Conservation (phyloP, 139 green algal species). For the Tetradesmus lagerheimii region DNA sequence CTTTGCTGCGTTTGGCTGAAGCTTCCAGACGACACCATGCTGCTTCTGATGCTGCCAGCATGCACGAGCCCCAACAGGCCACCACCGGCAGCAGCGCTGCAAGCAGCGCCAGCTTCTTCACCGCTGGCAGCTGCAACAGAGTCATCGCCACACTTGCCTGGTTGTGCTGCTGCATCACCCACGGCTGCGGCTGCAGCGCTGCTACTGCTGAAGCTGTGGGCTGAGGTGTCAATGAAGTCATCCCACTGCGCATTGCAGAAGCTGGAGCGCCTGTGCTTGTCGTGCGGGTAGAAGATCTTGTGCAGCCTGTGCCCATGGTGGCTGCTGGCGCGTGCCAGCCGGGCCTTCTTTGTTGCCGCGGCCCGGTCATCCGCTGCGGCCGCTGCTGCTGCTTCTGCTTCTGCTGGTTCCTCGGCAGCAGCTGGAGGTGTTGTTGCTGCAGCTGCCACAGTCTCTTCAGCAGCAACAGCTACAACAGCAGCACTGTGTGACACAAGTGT, state of each 20-base stretch:
- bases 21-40: neutral
- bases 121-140: neutral
- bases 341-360: neutral
- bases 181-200: neutral
- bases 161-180: neutral
- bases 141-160: neutral
- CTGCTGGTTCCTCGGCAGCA: neutral
- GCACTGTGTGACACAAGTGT: neutral
- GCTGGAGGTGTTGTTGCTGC: too few species aligned
- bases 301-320: conserved; percentile 28
- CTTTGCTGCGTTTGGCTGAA: neutral
- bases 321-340: conserved; percentile 12
- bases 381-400: neutral
- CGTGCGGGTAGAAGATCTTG: neutral
- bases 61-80: neutral
- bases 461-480: neutral
- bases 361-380: neutral
- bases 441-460: neutral
- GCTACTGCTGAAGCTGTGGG: neutral
- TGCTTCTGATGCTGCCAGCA: neutral
- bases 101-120: neutral
- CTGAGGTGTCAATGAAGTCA: conserved; percentile 33
- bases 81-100: neutral
- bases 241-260: conserved; percentile 22
- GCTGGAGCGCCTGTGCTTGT: conserved; percentile 5